Base-by-base conservation (phyloP, 2,329 filamentous ascomycete species). In the Aspergillus cejpii region DNA sequence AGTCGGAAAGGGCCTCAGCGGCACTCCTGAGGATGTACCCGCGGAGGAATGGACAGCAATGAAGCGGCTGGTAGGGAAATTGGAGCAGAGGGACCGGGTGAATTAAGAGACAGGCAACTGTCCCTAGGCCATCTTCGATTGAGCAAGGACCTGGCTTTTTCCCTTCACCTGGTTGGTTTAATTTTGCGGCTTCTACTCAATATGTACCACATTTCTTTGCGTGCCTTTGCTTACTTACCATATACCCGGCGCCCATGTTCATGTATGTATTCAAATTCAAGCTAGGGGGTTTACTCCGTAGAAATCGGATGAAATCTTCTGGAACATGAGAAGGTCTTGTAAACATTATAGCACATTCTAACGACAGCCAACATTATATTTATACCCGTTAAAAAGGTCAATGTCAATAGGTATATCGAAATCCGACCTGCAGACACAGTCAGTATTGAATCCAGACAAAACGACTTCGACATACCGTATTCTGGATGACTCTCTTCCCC, bases 11-110 rank as follows among this genome's bases (percentile, higher is more conserved):
- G 88, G 19, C 73, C 77, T 58, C 80, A 90, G 54, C 65, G 89
- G 90, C 20, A 90, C 89, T n/a, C 83, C 85, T 54, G 92, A 97
- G 59, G 78, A 80, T 26, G 77, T 87, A 29, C 84, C 85, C 63
- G 81, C 81, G 41, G 92, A 98, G 59, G 91, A 97, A 65, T 98
- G 92, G 91, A 80, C 84, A 5, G 86, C 80, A 27, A 86, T 98
- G 55, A 97, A 96, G 80, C 90, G 88, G 67, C 73, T 96, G 61
- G 80, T 96, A 19, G 83, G 80, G 33, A 80, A 84, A 57, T 69
- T 91, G 48, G 90, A 94, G 67, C 68, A 70, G 50, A 66, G 60
- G 52, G 66, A 68, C 51, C 61, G 61, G 29, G 59, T 58, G 47
- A 60, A 54, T 47, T 65, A 49, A 53, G 26, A n/a, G n/a, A n/a